These are phyloP conservation scores for Biscogniauxia marginata DNA, from an alignment of 2,329 filamentous ascomycete genomes.

Conservation along the genomic window DNA sequence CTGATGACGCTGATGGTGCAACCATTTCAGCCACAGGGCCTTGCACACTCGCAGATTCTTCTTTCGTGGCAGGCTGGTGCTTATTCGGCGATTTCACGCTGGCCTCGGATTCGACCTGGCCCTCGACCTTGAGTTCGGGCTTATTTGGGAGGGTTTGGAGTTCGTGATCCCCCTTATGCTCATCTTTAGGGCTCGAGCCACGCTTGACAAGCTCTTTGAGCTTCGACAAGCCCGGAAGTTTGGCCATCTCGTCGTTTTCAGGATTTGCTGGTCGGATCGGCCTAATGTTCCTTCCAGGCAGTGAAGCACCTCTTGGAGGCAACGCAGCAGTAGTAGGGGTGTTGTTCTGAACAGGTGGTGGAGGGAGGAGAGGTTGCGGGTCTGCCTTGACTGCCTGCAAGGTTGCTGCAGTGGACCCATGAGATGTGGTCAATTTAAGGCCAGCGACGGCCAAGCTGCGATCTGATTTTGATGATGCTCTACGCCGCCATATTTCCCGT, in stretches of 20 bases:
- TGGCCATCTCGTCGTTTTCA: slow-evolving; percentile 17
- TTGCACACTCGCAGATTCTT: not conserved
- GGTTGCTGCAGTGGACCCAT: slow-evolving; percentile 46
- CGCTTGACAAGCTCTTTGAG: slow-evolving; percentile 21
- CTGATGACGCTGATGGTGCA: not conserved
- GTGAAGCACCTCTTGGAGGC: slow-evolving; percentile 24
- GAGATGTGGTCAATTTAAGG: slow-evolving; percentile 47
- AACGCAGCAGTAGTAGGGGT: slow-evolving; percentile 14
- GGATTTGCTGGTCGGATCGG: slow-evolving; percentile 18
- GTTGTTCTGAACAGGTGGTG: slow-evolving; percentile 19
- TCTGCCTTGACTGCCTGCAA: slow-evolving; percentile 16
- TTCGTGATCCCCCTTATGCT: slow-evolving; percentile 1
- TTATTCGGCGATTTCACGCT: not conserved
- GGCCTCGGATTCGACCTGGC: not conserved
- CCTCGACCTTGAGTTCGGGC: not conserved
- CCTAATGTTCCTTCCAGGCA: slow-evolving; percentile 28
- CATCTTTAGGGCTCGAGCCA: slow-evolving; percentile 1
- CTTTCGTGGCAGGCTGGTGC: not conserved
- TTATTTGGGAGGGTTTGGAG: no score
- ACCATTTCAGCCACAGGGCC: not conserved
- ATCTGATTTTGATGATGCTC: slow-evolving; percentile 48
- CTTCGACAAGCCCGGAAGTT: slow-evolving; percentile 12
- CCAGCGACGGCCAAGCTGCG: slow-evolving; percentile 45
- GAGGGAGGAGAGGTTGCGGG: slow-evolving; percentile 21
- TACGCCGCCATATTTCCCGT: slow-evolving; percentile 47